Evolutionary conservation across 768 basidiomycete species (phyloP).

Genomic region (Russula dissimulans): DNA sequence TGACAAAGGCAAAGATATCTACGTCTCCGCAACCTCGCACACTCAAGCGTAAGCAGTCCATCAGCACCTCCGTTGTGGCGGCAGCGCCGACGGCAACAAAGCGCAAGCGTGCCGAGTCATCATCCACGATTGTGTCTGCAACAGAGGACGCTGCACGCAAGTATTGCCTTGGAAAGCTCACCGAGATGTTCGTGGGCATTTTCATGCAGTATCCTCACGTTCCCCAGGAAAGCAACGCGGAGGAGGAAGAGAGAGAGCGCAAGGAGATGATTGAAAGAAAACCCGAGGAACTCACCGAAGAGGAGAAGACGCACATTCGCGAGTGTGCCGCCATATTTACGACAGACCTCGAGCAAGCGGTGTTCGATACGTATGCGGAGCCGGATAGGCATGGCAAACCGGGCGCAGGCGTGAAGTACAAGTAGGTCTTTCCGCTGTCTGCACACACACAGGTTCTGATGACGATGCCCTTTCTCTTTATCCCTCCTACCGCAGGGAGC

Average conservation of each 20-base stretch:
- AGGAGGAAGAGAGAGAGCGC: neutral
- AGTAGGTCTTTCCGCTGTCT: constrained; percentile 38
- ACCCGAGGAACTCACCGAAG: constrained; percentile 37
- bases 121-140: constrained; percentile 20
- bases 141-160: constrained; percentile 68
- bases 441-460: neutral
- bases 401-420: constrained; percentile 69
- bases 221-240: constrained; percentile 21
- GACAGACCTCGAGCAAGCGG: constrained; percentile 60
- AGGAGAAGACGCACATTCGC: constrained; percentile 50
- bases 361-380: constrained; percentile 72
- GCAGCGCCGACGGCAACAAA: constrained; percentile 36
- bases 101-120: constrained; percentile 35
- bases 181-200: constrained; percentile 60
- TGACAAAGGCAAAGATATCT: constrained; percentile 3
- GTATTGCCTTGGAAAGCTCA: constrained; percentile 71
- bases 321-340: constrained; percentile 54
- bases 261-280: neutral
- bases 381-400: constrained; percentile 58
- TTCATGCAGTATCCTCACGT: constrained; percentile 63
- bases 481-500: constrained; percentile 48
- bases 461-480: neutral
- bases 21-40: neutral
- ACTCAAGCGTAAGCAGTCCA: constrained; percentile 47
- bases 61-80: constrained; percentile 20